Base-by-base conservation (phyloP, 2,329 filamentous ascomycete species). In the Monilinia fructigena region DNA sequence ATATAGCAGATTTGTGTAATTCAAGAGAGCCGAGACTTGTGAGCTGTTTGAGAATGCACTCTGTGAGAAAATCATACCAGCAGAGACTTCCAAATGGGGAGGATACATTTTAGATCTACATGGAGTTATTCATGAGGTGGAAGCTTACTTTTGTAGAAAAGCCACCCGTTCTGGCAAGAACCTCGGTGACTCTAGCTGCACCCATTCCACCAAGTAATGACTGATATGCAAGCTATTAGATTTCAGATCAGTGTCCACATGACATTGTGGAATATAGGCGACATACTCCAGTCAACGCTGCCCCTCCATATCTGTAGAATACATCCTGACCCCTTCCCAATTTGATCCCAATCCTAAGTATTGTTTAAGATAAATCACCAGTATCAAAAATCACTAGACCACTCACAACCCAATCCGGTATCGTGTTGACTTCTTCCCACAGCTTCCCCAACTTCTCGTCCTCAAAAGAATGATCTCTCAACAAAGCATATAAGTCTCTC, bases 231-330 rank as follows among this genome's bases (percentile, higher is more conserved):
- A 55, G 67, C 74, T 74, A 52, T 45, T 6, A 10, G 48, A 55
- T 35, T 20, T n/a, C n/a, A 40, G 26, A 55, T 70, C 28, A 68
- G 42, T n/a, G 20, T 50, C 52, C 16, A 47, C 11, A 55, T 28
- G 16, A 16, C 31, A 38, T n/a, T 14, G 20, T 26, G 23, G 50
- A 8, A 14, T 8, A 50, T n/a, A 18, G 5, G 54, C 50, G 54
- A 23, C 77, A 72, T 73, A 81, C 81, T 12, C 79, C 86, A 10
- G 87, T 89, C 26, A 92, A 77, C 28, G 84, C 84, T 0, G 89
- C 85, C 0, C 86, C 86, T 23, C 86, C 89, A 76, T 93, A 93
- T 47, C 90, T 85, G 76, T 91, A 93, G 73, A 93, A 92, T 0
- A 92, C 85, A 71, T 90, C 85, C 75, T 94, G 90, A 0, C 90